These are phyloP conservation scores for Polyplosphaeria fusca DNA, from an alignment of 495 filamentous ascomycete genomes.

Conservation along the genomic window DNA sequence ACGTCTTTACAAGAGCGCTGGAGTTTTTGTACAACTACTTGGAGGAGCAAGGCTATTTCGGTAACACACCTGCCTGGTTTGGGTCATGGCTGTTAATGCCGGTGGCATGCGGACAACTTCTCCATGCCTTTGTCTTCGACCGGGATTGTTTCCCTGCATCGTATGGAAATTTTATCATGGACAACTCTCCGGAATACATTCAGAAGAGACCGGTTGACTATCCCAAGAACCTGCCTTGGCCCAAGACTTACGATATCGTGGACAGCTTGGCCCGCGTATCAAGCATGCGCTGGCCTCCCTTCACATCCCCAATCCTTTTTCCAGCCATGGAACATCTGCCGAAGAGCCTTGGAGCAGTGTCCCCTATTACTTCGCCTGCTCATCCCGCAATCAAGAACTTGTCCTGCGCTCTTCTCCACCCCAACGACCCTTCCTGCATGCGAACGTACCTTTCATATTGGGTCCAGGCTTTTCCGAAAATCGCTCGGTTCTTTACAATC, in stretches of 20 bases:
- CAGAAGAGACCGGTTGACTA: slow-evolving; percentile 67
- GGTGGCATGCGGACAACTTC: slow-evolving; percentile 80
- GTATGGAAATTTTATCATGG: slow-evolving; percentile 71
- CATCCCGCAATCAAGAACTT: slow-evolving; percentile 79
- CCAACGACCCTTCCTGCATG: slow-evolving; percentile 77
- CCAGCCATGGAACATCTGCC: slow-evolving; percentile 63
- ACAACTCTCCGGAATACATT: slow-evolving; percentile 72
- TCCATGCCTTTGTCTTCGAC: slow-evolving; percentile 92
- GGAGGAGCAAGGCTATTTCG: slow-evolving; percentile 76
- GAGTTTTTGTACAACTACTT: slow-evolving; percentile 84
- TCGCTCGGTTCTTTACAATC: slow-evolving; percentile 72
- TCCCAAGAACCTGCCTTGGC: slow-evolving; percentile 68
- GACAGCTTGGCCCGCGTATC: slow-evolving; percentile 80
- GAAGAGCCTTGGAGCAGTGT: slow-evolving; percentile 59
- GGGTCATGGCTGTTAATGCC: slow-evolving; percentile 97
- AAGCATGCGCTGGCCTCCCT: slow-evolving; percentile 79
- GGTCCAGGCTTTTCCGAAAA: slow-evolving; percentile 70
- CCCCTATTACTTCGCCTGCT: slow-evolving; percentile 75
- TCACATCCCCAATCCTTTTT: slow-evolving; percentile 85
- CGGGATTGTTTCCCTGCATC: slow-evolving; percentile 76
- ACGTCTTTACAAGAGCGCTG: slow-evolving; percentile 69
- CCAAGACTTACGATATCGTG: slow-evolving; percentile 68
- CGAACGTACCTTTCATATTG: slow-evolving; percentile 81
- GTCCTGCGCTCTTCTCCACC: slow-evolving; percentile 90
- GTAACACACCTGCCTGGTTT: slow-evolving; percentile 77